These are phyloP conservation scores for Mycosphaerella sp. DNA, from an alignment of 2,329 filamentous ascomycete species.

Conservation along the genomic window DNA sequence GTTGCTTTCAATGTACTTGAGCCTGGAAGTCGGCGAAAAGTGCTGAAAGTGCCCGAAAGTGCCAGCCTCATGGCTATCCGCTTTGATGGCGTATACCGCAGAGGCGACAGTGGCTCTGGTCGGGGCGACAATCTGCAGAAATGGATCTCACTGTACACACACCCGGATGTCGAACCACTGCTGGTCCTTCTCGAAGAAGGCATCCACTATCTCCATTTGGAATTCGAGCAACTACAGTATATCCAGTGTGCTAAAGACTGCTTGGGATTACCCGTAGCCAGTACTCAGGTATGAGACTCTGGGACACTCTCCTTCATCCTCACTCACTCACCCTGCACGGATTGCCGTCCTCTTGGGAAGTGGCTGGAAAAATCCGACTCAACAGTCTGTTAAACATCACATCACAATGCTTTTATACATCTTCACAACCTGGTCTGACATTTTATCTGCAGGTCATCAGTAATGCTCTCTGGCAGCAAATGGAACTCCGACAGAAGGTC, in stretches of 20 bases:
- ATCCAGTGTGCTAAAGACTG: constrained; percentile 48
- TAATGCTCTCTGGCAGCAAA: constrained; percentile 53
- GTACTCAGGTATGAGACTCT: too few species aligned
- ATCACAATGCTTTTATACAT: too few species aligned
- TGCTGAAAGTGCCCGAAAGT: constrained; percentile 44
- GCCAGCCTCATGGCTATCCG: constrained; percentile 47
- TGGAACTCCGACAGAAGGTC: constrained; percentile 51
- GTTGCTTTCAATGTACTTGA: constrained; percentile 45
- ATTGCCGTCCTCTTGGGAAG: too few species aligned
- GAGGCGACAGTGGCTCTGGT: constrained; percentile 37
- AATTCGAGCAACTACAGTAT: constrained; percentile 53
- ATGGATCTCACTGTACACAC: constrained; percentile 49
- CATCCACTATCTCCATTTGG: constrained; percentile 55
- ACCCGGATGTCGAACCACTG: constrained; percentile 50
- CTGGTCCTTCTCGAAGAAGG: constrained; percentile 53
- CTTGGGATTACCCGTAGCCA: constrained; percentile 46
- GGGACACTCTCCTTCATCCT: too few species aligned
- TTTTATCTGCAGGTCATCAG: constrained; percentile 42
- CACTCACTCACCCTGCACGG: too few species aligned
- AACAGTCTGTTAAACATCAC: too few species aligned
- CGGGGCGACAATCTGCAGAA: constrained; percentile 41
- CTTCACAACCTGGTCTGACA: too few species aligned
- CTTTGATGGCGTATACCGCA: constrained; percentile 49
- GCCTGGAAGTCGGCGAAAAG: constrained; percentile 37
- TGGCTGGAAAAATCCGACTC: too few species aligned